Percentiles rank a stretch among this genome's conserved stretches.
Conservation (phyloP, 768 basidiomycete genomes). For the Leccinum aurantiacum region DNA sequence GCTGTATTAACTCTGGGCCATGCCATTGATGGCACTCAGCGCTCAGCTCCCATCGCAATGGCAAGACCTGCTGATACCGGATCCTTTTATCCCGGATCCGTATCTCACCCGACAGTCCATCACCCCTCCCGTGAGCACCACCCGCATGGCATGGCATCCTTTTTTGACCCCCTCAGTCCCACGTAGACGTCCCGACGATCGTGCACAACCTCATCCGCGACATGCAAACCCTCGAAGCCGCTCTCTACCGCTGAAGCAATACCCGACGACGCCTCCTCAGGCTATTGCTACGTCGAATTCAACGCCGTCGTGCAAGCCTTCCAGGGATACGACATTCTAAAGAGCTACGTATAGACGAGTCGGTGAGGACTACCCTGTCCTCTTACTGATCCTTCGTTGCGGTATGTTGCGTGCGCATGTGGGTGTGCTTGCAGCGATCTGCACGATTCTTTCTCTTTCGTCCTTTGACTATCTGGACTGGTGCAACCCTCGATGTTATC, state of each 20-base stretch:
- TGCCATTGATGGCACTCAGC: too few species aligned
- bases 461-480: neutral
- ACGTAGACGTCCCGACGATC: too few species aligned
- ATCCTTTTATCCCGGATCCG: too few species aligned
- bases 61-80: too few species aligned
- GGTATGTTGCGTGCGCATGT: neutral
- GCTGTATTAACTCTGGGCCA: too few species aligned
- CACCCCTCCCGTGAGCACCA: too few species aligned
- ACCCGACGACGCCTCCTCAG: slow-evolving; percentile 77
- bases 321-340: slow-evolving; percentile 65
- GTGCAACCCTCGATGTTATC: neutral
- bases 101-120: too few species aligned
- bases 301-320: slow-evolving; percentile 79
- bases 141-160: too few species aligned
- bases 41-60: too few species aligned
- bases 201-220: too few species aligned
- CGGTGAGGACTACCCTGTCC: slow-evolving; percentile 1
- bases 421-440: slow-evolving; percentile 35
- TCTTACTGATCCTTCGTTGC: neutral
- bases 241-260: slow-evolving; percentile 65
- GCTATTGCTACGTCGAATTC: slow-evolving; percentile 91
- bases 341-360: slow-evolving; percentile 52
- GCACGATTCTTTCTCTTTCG: slow-evolving; percentile 11
- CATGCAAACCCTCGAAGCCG: slow-evolving; percentile 40
- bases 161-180: too few species aligned